Evolutionary conservation across 257 asterid genomes (phyloP).

Genomic region (Coffea canephora): DNA sequence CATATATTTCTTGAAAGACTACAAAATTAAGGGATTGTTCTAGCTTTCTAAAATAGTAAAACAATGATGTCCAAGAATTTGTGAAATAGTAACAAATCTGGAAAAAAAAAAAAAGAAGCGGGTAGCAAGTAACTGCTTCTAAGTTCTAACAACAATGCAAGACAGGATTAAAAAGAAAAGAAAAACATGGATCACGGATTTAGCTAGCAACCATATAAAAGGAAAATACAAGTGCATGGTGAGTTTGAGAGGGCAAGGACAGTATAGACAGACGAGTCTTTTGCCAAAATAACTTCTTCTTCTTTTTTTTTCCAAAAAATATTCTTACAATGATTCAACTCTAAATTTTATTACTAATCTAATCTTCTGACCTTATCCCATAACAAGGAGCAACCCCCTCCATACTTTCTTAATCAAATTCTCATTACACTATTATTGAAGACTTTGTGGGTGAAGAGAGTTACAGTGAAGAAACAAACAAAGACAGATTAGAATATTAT

Average conservation of each 20-base stretch:
- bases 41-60: background rate
- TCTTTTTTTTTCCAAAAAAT: no score
- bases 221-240: constrained; percentile 9
- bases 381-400: no score
- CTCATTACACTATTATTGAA: no score
- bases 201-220: background rate
- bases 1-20: constrained; percentile 1
- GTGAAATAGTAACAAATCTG: background rate
- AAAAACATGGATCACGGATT: background rate
- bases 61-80: background rate
- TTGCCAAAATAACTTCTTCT: no score
- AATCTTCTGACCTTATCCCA: no score
- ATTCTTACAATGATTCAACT: no score
- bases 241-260: background rate
- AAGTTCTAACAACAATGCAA: background rate
- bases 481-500: no score
- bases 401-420: no score
- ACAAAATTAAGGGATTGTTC: background rate
- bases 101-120: no score
- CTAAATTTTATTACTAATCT: no score
- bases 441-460: background rate
- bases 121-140: background rate
- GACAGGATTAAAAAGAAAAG: background rate
- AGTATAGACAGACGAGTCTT: no score
- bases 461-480: no score